A percentile compares a stretch with the other conserved stretches of the same genome.
phyloP scores from a whole-genome alignment of 31 red algal species.

The Asparagopsis taxiformis region DNA sequence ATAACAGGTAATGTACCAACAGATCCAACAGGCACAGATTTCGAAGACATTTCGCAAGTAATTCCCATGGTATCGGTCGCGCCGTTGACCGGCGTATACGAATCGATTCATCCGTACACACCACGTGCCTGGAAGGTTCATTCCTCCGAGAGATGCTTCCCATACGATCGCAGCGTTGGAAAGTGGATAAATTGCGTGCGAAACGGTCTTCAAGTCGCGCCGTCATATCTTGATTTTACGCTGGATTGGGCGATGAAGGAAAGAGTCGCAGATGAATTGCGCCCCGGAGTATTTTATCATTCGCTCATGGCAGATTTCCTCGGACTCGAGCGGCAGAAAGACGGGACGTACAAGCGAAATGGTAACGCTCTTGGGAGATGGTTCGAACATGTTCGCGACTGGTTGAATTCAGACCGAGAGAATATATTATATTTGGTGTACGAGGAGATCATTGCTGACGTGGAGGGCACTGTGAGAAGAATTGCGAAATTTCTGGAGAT shows the following conservation, averaged over 20 bases:
- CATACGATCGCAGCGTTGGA: neutral
- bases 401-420: conserved; percentile 5
- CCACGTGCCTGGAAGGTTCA: conserved; percentile 40
- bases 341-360: neutral
- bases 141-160: neutral
- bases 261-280: neutral
- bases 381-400: conserved; percentile 34
- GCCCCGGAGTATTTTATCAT: conserved; percentile 11
- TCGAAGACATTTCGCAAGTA: conserved; percentile 13
- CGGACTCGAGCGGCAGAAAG: neutral
- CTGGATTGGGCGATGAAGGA: conserved; percentile 1
- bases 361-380: neutral
- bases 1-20: conserved; percentile 6
- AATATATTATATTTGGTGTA: too few relatives aligned
- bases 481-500: too few relatives aligned
- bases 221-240: conserved; percentile 34
- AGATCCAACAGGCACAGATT: conserved; percentile 22
- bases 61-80: conserved; percentile 15
- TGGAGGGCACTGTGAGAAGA: too few relatives aligned
- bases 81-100: neutral
- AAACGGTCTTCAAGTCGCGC: conserved; percentile 13
- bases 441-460: too few relatives aligned
- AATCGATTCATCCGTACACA: conserved; percentile 2
- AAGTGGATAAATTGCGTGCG: conserved; percentile 20
- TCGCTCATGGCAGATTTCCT: conserved; percentile 23